Conservation (phyloP, 768 basidiomycete genomes). For the Crassisporium funariophilum region DNA sequence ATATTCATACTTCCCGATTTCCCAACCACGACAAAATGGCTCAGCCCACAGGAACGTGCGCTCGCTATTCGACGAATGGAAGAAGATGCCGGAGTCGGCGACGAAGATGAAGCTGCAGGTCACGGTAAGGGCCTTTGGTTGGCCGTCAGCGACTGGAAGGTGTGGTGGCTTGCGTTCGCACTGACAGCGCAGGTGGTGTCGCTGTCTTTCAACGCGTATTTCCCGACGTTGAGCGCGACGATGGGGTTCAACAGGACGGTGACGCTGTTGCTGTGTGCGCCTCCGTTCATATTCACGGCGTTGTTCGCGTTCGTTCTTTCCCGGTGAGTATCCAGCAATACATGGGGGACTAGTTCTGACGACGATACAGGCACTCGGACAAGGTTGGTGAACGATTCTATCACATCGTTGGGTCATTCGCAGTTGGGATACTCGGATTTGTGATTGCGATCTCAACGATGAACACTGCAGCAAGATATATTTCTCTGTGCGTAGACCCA, state of each 20-base stretch:
- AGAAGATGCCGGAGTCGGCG: slow-evolving; percentile 63
- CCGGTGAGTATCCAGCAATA: slow-evolving; percentile 35
- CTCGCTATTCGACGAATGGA: slow-evolving; percentile 66
- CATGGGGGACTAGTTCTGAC: slow-evolving; percentile 4
- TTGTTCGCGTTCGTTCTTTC: slow-evolving; percentile 54
- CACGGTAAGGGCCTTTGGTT: slow-evolving; percentile 52
- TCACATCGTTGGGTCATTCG: slow-evolving; percentile 62
- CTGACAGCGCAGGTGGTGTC: slow-evolving; percentile 62
- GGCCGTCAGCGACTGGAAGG: slow-evolving; percentile 76
- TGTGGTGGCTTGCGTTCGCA: slow-evolving; percentile 76
- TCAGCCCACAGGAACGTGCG: slow-evolving; percentile 57
- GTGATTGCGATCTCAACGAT: slow-evolving; percentile 70
- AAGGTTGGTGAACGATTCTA: slow-evolving; percentile 70
- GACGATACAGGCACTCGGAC: slow-evolving; percentile 69
- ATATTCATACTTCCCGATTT: slow-evolving; percentile 79
- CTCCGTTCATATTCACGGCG: slow-evolving; percentile 72
- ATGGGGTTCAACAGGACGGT: slow-evolving; percentile 69
- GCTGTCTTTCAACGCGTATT: slow-evolving; percentile 79
- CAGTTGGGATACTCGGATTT: slow-evolving; percentile 70
- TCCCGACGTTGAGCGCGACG: slow-evolving; percentile 77
- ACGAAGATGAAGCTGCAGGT: slow-evolving; percentile 49
- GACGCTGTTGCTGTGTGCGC: slow-evolving; percentile 75
- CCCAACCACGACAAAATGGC: slow-evolving; percentile 62
- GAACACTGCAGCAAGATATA: slow-evolving; percentile 70
- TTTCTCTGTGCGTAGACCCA: slow-evolving; percentile 51